Evolutionary conservation across 352 stramenopile genomes (phyloP).

Genomic region (Phytopythium aichiense): DNA sequence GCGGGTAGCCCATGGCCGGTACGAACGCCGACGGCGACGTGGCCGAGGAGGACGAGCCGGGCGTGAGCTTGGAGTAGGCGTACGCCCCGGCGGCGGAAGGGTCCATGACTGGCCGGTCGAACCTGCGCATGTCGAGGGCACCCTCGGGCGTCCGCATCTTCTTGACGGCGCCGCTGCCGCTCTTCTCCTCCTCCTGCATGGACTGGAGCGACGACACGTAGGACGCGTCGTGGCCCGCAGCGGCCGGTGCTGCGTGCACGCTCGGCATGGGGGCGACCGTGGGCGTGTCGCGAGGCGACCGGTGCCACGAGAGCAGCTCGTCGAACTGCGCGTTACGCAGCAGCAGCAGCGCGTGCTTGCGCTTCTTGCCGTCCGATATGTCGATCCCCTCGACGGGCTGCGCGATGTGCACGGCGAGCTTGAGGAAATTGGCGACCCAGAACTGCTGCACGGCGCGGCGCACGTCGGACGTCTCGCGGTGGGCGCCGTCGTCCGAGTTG

Average conservation of each 20-base stretch:
- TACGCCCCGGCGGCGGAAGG: constrained; percentile 16
- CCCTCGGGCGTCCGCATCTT: constrained; percentile 52
- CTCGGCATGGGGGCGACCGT: constrained; percentile 37
- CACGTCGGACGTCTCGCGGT: constrained; percentile 68
- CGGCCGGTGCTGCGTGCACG: not conserved
- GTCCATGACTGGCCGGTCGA: constrained; percentile 20
- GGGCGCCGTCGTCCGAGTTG: constrained; percentile 72
- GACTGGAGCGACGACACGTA: not conserved
- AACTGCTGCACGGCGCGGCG: constrained; percentile 80
- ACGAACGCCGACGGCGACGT: constrained; percentile 4
- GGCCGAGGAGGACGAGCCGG: constrained; percentile 1
- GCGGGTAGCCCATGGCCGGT: constrained; percentile 13
- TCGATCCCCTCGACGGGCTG: constrained; percentile 72
- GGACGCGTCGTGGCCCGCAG: not conserved
- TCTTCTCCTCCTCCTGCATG: constrained; percentile 2
- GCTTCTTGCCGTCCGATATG: constrained; percentile 80
- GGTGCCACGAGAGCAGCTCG: constrained; percentile 64
- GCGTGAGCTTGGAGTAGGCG: constrained; percentile 18
- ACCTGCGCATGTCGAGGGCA: constrained; percentile 18
- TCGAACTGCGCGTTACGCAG: constrained; percentile 75
- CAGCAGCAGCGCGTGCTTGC: constrained; percentile 72
- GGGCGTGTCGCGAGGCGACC: constrained; percentile 32
- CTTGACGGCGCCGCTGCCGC: constrained; percentile 14
- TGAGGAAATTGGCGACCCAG: constrained; percentile 82
- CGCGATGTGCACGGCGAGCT: constrained; percentile 71